These are phyloP conservation scores for Paratinospora sagittata DNA, from an alignment of 164 flowering plant genomes.

Conservation along the genomic window DNA sequence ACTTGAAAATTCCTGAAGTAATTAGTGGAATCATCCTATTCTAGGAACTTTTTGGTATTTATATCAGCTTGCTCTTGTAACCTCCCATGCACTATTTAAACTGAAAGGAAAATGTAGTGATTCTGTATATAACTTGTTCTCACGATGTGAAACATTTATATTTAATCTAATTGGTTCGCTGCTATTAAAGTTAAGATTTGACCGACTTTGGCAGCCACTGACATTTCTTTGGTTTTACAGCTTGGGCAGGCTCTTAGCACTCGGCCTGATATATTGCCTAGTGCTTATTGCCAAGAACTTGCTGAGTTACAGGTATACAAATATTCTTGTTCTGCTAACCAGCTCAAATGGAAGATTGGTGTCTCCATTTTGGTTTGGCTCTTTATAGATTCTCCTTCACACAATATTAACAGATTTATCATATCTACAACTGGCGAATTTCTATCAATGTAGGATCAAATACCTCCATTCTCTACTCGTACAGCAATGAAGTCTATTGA, in stretches of 20 bases:
- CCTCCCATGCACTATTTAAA: not conserved
- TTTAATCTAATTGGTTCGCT: not conserved
- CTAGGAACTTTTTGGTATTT: too few species aligned
- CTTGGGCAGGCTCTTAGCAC: constrained; percentile 99
- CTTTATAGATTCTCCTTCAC: not conserved
- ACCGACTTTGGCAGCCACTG: not conserved
- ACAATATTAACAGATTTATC: not conserved
- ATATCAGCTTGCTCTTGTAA: not conserved
- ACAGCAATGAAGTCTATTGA: constrained; percentile 76
- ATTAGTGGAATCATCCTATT: too few species aligned
- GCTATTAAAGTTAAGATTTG: not conserved
- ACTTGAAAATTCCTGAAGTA: too few species aligned
- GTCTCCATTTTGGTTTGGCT: not conserved
- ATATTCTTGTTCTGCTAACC: constrained; percentile 1
- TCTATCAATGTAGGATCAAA: constrained; percentile 79
- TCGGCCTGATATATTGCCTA: constrained; percentile 82
- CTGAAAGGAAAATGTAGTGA: not conserved
- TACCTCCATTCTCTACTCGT: constrained; percentile 81
- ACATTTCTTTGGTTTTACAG: constrained; percentile 32
- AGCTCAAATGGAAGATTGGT: constrained; percentile 3
- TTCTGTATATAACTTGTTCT: not conserved
- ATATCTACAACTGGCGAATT: constrained; percentile 7
- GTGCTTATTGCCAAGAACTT: constrained; percentile 81
- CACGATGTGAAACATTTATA: not conserved
- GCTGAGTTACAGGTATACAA: constrained; percentile 72